phyloP scores from a whole-genome alignment of 2,329 filamentous ascomycete genomes.

The Colletotrichum musae region DNA sequence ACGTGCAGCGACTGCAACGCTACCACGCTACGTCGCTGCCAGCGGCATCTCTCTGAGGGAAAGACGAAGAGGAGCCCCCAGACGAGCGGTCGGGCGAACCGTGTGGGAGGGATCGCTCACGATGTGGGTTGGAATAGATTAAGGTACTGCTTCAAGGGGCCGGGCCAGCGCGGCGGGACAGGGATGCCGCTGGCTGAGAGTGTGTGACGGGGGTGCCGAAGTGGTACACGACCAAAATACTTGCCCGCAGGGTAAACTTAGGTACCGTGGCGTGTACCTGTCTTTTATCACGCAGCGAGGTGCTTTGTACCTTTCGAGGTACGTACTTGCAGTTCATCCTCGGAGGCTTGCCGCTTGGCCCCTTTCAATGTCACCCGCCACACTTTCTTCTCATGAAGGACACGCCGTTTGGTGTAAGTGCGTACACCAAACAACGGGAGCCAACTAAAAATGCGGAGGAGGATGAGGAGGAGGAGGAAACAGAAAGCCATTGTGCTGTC shows the following conservation, averaged over 20 bases:
- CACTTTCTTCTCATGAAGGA: not conserved
- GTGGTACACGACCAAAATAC: constrained; percentile 12
- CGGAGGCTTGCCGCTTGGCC: constrained; percentile 23
- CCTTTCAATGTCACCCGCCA: constrained; percentile 18
- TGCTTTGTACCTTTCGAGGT: not conserved
- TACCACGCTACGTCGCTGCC: constrained; percentile 10
- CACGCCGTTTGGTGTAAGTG: not conserved
- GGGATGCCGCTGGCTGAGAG: constrained; percentile 35
- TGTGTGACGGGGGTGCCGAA: constrained; percentile 13
- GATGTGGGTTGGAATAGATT: constrained; percentile 39
- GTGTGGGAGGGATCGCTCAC: constrained; percentile 38
- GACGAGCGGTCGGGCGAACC: constrained; percentile 29
- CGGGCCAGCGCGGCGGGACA: constrained; percentile 32
- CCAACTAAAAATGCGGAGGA: constrained; percentile 26
- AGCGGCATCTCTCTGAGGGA: constrained; percentile 18
- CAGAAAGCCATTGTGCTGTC: not conserved
- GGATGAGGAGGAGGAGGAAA: constrained; percentile 8
- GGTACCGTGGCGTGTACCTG: too few species aligned
- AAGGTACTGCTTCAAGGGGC: constrained; percentile 41
- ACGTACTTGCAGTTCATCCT: not conserved
- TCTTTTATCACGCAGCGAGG: not conserved
- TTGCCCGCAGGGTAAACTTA: not conserved
- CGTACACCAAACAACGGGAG: constrained; percentile 31
- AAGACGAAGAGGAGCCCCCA: constrained; percentile 12
- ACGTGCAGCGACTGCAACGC: constrained; percentile 22